Evolutionary conservation across 2,329 filamentous ascomycete genomes (phyloP).

Genomic region (Diaporthe vexans): DNA sequence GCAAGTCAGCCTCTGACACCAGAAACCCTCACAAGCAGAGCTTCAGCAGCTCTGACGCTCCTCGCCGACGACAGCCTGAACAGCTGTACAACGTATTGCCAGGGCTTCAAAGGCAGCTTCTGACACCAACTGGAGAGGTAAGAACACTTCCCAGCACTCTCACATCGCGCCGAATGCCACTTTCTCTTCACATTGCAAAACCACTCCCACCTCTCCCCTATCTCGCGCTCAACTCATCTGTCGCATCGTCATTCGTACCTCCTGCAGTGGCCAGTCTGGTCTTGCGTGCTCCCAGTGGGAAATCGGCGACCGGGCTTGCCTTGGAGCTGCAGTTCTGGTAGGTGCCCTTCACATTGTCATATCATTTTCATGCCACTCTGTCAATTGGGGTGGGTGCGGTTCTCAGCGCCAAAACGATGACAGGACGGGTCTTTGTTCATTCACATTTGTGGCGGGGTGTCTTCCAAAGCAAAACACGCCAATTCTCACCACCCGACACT

Average conservation of each 20-base stretch:
- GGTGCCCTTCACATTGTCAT: not conserved
- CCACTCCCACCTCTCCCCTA: not conserved
- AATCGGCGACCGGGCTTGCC: not conserved
- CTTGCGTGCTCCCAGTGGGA: constrained; percentile 15
- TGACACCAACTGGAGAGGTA: constrained; percentile 2
- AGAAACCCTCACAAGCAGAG: not conserved
- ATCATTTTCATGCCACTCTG: not conserved
- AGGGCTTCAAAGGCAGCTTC: constrained; percentile 25
- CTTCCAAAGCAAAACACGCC: not conserved
- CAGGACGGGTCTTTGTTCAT: not conserved
- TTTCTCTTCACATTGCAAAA: not conserved
- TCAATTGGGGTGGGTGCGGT: not conserved
- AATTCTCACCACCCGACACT: not conserved
- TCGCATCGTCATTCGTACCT: not conserved
- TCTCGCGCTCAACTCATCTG: not conserved
- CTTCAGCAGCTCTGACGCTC: constrained; percentile 24
- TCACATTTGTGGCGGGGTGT: not conserved
- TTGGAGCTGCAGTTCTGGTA: constrained; percentile 1
- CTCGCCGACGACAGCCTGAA: constrained; percentile 7
- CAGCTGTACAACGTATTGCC: constrained; percentile 28
- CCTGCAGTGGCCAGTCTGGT: not conserved
- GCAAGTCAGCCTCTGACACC: constrained; percentile 14
- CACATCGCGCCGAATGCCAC: not conserved
- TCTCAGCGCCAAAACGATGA: not conserved
- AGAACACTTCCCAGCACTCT: not conserved